Evolutionary conservation across 2,329 filamentous ascomycete genomes (phyloP).

Genomic region (Chrysoporthe puriensis): DNA sequence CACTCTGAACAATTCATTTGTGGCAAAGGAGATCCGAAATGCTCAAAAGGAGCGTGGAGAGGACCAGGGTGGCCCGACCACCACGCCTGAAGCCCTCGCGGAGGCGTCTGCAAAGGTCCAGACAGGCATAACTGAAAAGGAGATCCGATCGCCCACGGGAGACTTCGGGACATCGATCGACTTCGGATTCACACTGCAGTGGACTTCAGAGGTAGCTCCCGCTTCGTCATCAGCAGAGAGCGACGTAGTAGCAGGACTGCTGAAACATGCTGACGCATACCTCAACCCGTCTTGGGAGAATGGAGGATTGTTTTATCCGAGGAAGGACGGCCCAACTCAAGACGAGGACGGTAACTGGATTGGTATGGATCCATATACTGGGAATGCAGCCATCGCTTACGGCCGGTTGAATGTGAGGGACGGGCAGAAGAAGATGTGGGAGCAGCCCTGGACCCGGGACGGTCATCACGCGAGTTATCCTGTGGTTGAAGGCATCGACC

Average conservation of each 20-base stretch:
- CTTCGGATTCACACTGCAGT: slow-evolving; percentile 38
- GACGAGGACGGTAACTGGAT: slow-evolving; percentile 35
- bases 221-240: slow-evolving; percentile 24
- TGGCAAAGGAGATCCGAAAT: slow-evolving; percentile 34
- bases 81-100: not conserved
- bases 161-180: slow-evolving; percentile 25
- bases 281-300: slow-evolving; percentile 39
- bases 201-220: slow-evolving; percentile 41
- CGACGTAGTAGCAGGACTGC: slow-evolving; percentile 28
- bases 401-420: slow-evolving; percentile 41
- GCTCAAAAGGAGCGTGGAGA: slow-evolving; percentile 19
- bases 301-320: slow-evolving; percentile 41
- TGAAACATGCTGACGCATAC: slow-evolving; percentile 36
- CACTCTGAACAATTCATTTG: slow-evolving; percentile 33
- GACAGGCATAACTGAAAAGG: slow-evolving; percentile 10
- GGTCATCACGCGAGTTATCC: slow-evolving; percentile 17
- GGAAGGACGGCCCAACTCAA: slow-evolving; percentile 32
- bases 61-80: slow-evolving; percentile 9
- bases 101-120: slow-evolving; percentile 9
- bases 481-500: slow-evolving; percentile 8
- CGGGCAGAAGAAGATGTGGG: slow-evolving; percentile 42
- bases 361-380: slow-evolving; percentile 40
- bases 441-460: slow-evolving; percentile 37
- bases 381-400: slow-evolving; percentile 43
- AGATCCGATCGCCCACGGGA: slow-evolving; percentile 26